Conservation (phyloP, 2,329 filamentous ascomycete species). For the Calonectria pteridis region DNA sequence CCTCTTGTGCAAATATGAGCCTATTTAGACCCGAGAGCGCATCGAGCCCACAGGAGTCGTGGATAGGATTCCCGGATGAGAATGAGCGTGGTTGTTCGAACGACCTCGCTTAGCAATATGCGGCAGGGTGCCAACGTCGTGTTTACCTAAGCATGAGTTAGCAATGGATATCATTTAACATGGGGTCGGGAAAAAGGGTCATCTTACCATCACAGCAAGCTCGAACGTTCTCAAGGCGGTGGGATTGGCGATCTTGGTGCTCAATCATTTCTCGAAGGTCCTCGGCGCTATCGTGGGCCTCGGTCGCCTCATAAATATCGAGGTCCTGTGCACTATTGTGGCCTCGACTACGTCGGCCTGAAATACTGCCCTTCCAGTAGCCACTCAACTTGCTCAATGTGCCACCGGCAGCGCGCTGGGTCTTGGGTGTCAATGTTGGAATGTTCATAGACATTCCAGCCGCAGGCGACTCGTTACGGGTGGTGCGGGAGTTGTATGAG, state of each 20-base stretch:
- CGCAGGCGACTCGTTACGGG: slow-evolving; percentile 73
- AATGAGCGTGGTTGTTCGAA: slow-evolving; percentile 50
- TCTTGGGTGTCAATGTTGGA: slow-evolving; percentile 68
- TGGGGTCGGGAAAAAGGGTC: not conserved
- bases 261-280: slow-evolving; percentile 86
- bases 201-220: slow-evolving; percentile 95
- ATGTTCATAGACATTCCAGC: slow-evolving; percentile 63
- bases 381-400: slow-evolving; percentile 71
- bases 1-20: slow-evolving; percentile 17
- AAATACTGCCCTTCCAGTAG: slow-evolving; percentile 68
- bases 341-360: slow-evolving; percentile 66
- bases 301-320: slow-evolving; percentile 71
- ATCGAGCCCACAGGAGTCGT: slow-evolving; percentile 52
- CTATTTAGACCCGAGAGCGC: slow-evolving; percentile 51
- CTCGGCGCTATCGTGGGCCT: slow-evolving; percentile 83
- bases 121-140: slow-evolving; percentile 75
- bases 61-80: slow-evolving; percentile 51
- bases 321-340: slow-evolving; percentile 57
- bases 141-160: slow-evolving; percentile 68
- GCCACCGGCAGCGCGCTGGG: slow-evolving; percentile 53
- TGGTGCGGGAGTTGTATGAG: slow-evolving; percentile 83
- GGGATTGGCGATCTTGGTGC: slow-evolving; percentile 79
- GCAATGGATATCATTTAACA: slow-evolving; percentile 32
- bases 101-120: slow-evolving; percentile 61
- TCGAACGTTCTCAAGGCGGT: slow-evolving; percentile 92